phyloP scores from a whole-genome alignment of 371 early-diverging fungal genomes.

The Mucor circinelloides region DNA sequence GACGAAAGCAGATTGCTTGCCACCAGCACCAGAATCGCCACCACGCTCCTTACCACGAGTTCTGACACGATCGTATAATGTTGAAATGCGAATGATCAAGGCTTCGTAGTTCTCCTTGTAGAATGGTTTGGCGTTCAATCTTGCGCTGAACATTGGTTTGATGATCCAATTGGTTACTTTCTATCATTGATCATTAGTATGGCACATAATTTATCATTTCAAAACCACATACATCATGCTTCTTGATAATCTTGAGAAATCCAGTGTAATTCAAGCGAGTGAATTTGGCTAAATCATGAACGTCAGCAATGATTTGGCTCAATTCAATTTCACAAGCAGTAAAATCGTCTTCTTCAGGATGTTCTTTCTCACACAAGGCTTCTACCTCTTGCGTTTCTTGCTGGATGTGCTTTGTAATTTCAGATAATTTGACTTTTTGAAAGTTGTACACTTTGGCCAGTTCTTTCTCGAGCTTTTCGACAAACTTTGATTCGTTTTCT shows the following conservation, averaged over 20 bases:
- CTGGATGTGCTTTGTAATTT: conserved; percentile 81
- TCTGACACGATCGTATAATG: conserved; percentile 88
- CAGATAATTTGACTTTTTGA: conserved; percentile 86
- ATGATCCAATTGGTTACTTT: conserved; percentile 88
- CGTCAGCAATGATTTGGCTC: conserved; percentile 80
- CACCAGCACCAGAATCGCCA: conserved; percentile 52
- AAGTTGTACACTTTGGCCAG: conserved; percentile 91
- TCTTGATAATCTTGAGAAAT: conserved; percentile 93
- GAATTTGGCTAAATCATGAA: conserved; percentile 88
- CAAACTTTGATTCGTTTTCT: conserved; percentile 83
- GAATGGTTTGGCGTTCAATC: conserved; percentile 86
- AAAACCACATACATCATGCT: conserved; percentile 78
- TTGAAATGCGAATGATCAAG: conserved; percentile 87
- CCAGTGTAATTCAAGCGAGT: conserved; percentile 93
- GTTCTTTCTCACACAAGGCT: conserved; percentile 61
- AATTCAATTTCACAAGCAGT: conserved; percentile 78
- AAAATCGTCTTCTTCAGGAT: conserved; percentile 66
- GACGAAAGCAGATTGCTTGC: conserved; percentile 70
- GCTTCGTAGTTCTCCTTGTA: conserved; percentile 92
- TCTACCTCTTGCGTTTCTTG: conserved; percentile 65
- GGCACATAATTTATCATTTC: background rate
- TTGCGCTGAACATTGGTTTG: conserved; percentile 86
- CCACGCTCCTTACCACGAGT: conserved; percentile 75
- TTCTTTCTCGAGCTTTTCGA: conserved; percentile 85
- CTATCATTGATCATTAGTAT: conserved; percentile 13